Base-by-base conservation (phyloP, 306 rosid genomes). In the Casuarina equisetifolia region DNA sequence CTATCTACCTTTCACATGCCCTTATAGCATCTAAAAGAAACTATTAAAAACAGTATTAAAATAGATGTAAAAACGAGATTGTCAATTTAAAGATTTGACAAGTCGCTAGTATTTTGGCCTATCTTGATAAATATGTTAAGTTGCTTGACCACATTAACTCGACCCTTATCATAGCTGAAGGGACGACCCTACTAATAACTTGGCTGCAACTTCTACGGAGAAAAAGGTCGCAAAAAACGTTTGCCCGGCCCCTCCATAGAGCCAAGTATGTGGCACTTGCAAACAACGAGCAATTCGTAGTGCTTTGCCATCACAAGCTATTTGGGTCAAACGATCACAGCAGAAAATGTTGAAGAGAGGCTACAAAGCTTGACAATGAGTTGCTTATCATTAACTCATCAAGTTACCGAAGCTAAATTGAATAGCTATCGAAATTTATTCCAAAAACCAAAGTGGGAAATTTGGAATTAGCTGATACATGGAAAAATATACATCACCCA, bases 141-240 rank as follows among this genome's bases (percentile, higher is more conserved):
- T 38, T 45, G 59, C 49, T 32, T 57, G 35, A 57, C 69, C 51
- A n/a, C 48, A 40, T 40, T n/a, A 16, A 69, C 35, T 52, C 67
- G 74, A 74, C 79, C 79, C 43, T 69, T 82, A 9, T 0, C 15
- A 19, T 35, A 58, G 53, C 77, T 32, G 32, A 59, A 43, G 73
- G 77, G 82, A 10, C 66, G 45, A 38, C 42, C 35, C 25, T 49
- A 2, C 42, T 78, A 16, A 9, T 43, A 8, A 4, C 42, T 5
- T 52, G 13, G 3, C 17, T 40, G 53, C 69, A 63, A n/a, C 53
- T 6, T 36, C 38, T 9, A 32, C 52, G 19, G 12, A 17, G 35
- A n/a, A 12, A 62, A 13, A 9, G 44, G 17, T 66, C 50, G 0
- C 40, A 13, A 1, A 7, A 64, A 11, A 44, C 48, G 2, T 6